These are phyloP conservation scores for Linum trigynum DNA, from an alignment of 345 rosid species.

Conservation along the genomic window DNA sequence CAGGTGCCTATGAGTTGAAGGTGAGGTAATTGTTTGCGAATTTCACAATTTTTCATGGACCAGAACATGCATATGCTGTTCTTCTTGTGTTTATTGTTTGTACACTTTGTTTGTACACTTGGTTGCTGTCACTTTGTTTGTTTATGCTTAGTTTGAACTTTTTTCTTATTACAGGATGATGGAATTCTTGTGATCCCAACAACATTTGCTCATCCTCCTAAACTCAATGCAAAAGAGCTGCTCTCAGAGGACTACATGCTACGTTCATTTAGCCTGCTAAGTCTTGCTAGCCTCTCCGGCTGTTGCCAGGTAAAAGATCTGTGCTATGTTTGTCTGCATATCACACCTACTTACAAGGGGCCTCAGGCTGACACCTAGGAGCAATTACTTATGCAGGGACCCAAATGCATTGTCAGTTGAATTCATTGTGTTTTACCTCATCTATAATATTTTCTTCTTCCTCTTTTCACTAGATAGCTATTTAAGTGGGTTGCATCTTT, in stretches of 20 bases:
- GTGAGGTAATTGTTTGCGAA: too few relatives aligned
- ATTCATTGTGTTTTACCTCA: too few relatives aligned
- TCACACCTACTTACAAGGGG: background rate
- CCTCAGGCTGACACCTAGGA: too few relatives aligned
- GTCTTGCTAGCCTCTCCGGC: constrained; percentile 89
- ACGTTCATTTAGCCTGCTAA: constrained; percentile 47
- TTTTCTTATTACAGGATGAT: constrained; percentile 57
- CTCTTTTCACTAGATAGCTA: background rate
- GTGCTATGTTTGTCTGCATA: background rate
- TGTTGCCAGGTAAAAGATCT: constrained; percentile 73
- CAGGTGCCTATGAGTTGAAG: too few relatives aligned
- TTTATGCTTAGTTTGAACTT: constrained; percentile 1
- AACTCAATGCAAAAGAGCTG: constrained; percentile 74
- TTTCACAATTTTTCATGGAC: too few relatives aligned
- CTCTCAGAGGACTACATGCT: constrained; percentile 58
- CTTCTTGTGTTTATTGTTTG: background rate
- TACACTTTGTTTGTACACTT: background rate
- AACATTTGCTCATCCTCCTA: constrained; percentile 65
- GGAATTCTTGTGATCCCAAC: constrained; percentile 84
- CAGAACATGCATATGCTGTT: background rate
- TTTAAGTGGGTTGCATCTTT: background rate
- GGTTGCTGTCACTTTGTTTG: background rate
- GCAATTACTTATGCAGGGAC: too few relatives aligned
- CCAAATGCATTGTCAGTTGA: too few relatives aligned
- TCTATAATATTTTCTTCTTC: too few relatives aligned